These are phyloP conservation scores for Strobilomyces dryophilus DNA, from an alignment of 768 basidiomycete genomes.

Conservation along the genomic window DNA sequence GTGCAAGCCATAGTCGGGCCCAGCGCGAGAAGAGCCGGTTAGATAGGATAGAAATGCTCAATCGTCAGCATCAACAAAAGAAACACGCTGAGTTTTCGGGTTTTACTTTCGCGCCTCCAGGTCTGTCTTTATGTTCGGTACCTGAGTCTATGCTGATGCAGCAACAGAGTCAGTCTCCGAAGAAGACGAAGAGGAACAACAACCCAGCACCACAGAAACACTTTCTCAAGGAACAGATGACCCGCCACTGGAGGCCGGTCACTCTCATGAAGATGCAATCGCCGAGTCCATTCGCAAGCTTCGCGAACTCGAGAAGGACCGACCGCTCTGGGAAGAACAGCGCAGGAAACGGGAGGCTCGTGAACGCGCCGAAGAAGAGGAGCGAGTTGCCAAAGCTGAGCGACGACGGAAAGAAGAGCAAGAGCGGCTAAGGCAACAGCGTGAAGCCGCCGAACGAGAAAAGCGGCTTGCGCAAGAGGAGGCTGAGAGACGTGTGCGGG, in stretches of 20 bases:
- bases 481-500: constrained; percentile 28
- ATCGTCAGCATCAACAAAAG: constrained; percentile 36
- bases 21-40: constrained; percentile 42
- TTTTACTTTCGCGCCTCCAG: constrained; percentile 15
- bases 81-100: constrained; percentile 38
- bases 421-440: constrained; percentile 19
- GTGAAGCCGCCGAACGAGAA: constrained; percentile 26
- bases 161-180: constrained; percentile 8
- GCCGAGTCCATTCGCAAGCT: constrained; percentile 65
- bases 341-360: constrained; percentile 42
- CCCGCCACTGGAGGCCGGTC: constrained; percentile 33
- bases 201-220: constrained; percentile 1
- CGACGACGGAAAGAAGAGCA: constrained; percentile 30
- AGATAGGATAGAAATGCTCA: constrained; percentile 36
- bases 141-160: constrained; percentile 3
- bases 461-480: constrained; percentile 21
- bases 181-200: constrained; percentile 12
- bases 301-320: constrained; percentile 61
- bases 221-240: not conserved
- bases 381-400: constrained; percentile 34
- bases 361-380: constrained; percentile 43
- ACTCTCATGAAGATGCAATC: constrained; percentile 40
- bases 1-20: constrained; percentile 33
- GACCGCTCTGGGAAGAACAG: constrained; percentile 57
- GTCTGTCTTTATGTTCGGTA: constrained; percentile 9